phyloP scores from a whole-genome alignment of 164 flowering plant species.

The Platanus orientalis region DNA sequence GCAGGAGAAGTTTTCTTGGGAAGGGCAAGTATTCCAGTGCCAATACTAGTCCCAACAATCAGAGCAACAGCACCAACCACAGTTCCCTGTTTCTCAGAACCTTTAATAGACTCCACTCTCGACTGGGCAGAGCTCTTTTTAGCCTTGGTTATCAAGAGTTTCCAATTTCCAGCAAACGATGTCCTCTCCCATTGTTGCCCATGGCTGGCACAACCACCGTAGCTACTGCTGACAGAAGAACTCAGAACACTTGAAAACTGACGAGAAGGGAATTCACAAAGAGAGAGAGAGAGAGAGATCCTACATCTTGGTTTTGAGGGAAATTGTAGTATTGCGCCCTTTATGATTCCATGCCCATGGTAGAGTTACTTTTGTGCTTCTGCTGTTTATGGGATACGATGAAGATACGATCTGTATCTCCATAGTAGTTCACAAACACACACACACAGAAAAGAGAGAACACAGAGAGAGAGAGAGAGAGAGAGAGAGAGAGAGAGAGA shows the following conservation, averaged over 20 bases:
- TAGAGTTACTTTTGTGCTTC: conserved; percentile 1
- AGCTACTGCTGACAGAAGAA: conserved; percentile 14
- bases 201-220: conserved; percentile 6
- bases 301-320: conserved; percentile 27
- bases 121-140: conserved; percentile 6
- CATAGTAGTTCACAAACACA: conserved; percentile 6
- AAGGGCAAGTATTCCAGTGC: conserved; percentile 77
- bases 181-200: conserved; percentile 5
- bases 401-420: conserved; percentile 13
- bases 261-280: not conserved
- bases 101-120: conserved; percentile 8
- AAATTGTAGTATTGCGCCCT: not conserved
- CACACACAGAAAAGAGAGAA: not conserved
- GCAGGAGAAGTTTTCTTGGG: conserved; percentile 74
- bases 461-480: conserved; percentile 3
- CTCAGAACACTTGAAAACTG: not conserved
- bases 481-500: conserved; percentile 4
- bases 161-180: conserved; percentile 3
- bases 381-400: conserved; percentile 7
- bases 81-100: conserved; percentile 43
- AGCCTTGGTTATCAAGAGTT: conserved; percentile 15
- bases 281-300: not conserved
- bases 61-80: conserved; percentile 71
- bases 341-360: conserved; percentile 10
- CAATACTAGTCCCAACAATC: conserved; percentile 74